Evolutionary conservation across 345 rosid genomes (phyloP).

Genomic region (Rhizophora apiculata): DNA sequence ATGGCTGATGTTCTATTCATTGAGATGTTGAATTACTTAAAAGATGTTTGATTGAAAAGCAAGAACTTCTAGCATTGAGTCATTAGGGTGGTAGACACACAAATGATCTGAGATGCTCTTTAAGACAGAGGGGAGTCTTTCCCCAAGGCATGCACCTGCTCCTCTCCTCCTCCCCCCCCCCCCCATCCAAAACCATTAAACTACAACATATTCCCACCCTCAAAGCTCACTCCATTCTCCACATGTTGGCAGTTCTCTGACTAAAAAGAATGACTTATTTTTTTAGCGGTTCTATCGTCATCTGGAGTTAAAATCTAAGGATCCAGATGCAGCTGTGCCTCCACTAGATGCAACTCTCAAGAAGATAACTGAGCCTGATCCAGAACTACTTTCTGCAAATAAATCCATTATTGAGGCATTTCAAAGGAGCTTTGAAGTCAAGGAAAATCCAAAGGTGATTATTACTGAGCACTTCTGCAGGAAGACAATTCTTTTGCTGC

Average conservation of each 20-base stretch:
- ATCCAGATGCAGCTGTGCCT: constrained; percentile 69
- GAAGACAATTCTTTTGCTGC: constrained; percentile 3
- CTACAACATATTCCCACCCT: too few species aligned
- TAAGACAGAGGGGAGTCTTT: not conserved
- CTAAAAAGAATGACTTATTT: constrained; percentile 26
- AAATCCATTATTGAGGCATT: constrained; percentile 49
- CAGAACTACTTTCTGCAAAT: constrained; percentile 47
- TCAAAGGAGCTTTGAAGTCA: constrained; percentile 57
- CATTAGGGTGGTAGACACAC: not conserved
- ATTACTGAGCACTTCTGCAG: not conserved
- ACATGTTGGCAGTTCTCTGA: constrained; percentile 4
- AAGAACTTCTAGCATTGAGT: not conserved
- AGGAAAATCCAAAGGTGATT: constrained; percentile 72
- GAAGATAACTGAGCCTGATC: constrained; percentile 66
- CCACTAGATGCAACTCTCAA: constrained; percentile 70
- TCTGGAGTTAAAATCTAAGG: constrained; percentile 76
- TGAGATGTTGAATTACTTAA: not conserved
- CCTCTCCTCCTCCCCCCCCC: too few species aligned
- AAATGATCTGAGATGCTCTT: not conserved
- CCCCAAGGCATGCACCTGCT: too few species aligned
- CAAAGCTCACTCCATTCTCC: not conserved
- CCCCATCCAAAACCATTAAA: not conserved
- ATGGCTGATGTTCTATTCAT: not conserved
- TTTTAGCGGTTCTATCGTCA: constrained; percentile 68
- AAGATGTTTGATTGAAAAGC: not conserved